Evolutionary conservation across 108 stramenopile genomes (phyloP).

Genomic region (Discostella stelligeroides): DNA sequence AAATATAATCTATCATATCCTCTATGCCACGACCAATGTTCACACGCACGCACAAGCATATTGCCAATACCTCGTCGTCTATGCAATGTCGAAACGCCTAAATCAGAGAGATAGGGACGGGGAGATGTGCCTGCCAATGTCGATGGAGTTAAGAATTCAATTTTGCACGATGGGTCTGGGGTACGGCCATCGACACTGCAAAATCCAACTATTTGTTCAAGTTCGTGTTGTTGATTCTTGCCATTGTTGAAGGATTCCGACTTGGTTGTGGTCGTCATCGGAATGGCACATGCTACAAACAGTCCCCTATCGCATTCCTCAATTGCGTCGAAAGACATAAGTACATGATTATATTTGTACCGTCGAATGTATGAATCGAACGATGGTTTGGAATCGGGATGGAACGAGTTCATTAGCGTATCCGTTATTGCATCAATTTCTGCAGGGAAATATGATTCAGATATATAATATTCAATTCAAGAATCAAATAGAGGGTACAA

Average conservation of each 20-base stretch:
- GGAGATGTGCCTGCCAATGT: constrained; percentile 39
- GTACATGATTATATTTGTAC: constrained; percentile 48
- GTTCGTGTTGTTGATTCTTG: no score
- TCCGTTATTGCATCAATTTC: constrained; percentile 42
- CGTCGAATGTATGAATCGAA: constrained; percentile 46
- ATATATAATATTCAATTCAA: background rate
- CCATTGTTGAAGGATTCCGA: no score
- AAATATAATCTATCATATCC: constrained; percentile 37
- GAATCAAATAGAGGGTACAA: background rate
- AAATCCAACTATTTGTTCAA: constrained; percentile 38
- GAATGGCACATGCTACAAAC: constrained; percentile 40
- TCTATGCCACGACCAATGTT: constrained; percentile 27
- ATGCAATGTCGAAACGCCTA: constrained; percentile 37
- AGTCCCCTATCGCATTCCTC: constrained; percentile 28
- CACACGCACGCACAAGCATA: constrained; percentile 28
- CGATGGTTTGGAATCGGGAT: constrained; percentile 29
- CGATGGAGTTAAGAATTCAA: constrained; percentile 37
- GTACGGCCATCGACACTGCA: constrained; percentile 39
- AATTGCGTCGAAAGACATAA: constrained; percentile 38
- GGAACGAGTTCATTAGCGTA: constrained; percentile 42
- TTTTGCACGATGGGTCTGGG: constrained; percentile 33
- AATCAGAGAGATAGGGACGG: constrained; percentile 45
- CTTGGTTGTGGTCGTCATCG: background rate
- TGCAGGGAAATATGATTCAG: background rate
- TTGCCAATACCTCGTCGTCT: constrained; percentile 35